phyloP scores from a whole-genome alignment of 208 protist genomes.

The Trypanosomatidae sp. region DNA sequence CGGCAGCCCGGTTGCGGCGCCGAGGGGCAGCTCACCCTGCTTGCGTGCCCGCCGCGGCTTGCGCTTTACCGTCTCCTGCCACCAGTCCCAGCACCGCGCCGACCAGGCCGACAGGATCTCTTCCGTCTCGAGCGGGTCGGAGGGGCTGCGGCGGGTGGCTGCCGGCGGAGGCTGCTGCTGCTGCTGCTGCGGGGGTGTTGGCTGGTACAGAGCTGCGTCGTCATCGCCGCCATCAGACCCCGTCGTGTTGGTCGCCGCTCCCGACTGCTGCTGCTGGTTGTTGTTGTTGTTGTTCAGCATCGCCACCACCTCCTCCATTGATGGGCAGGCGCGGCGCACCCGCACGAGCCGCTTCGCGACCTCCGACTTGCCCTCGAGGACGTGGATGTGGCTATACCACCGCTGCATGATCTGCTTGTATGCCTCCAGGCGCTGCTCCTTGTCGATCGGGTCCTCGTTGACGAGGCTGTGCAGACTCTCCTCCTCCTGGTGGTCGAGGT shows the following conservation, averaged over 20 bases:
- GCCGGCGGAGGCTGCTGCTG: conserved; percentile 8
- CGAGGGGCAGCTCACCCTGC: conserved; percentile 20
- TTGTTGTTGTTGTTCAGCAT: too few relatives aligned
- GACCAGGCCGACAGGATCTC: conserved; percentile 27
- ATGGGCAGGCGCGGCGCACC: conserved; percentile 30
- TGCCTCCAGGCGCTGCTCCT: conserved; percentile 37
- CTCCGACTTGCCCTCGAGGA: conserved; percentile 38
- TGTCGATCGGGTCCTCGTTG: conserved; percentile 32
- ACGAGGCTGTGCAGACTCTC: conserved; percentile 7
- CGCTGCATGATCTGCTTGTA: conserved; percentile 45
- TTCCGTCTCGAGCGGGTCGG: conserved; percentile 15
- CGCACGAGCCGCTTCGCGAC: conserved; percentile 28
- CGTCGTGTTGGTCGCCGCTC: too few relatives aligned
- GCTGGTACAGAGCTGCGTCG: too few relatives aligned
- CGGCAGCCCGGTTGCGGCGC: background rate
- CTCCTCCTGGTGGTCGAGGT: conserved; percentile 10
- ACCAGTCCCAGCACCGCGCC: conserved; percentile 32
- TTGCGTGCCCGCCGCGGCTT: conserved; percentile 31
- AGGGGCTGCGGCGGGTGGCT: conserved; percentile 11
- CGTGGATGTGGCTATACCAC: conserved; percentile 51
- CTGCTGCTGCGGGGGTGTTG: conserved; percentile 21
- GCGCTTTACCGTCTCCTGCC: conserved; percentile 36
- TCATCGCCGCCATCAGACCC: too few relatives aligned
- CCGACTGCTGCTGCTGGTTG: too few relatives aligned
- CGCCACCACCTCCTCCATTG: conserved; percentile 23